Evolutionary conservation across 192 early-diverging fungal genomes (phyloP).

Genomic region (Kickxella alabastrina): DNA sequence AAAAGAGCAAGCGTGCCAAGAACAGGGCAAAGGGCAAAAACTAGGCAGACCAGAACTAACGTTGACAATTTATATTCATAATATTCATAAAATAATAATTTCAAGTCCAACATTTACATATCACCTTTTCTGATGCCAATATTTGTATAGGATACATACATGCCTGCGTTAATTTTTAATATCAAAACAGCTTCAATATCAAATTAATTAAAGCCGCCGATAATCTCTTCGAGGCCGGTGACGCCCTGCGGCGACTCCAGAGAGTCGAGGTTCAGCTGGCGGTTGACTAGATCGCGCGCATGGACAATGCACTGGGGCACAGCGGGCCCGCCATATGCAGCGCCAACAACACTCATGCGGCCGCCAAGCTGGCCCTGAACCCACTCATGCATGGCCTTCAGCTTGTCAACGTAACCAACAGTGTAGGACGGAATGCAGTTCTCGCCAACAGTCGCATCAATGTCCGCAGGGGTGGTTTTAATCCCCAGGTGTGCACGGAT

Average conservation of each 20-base stretch:
- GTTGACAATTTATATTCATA: no score
- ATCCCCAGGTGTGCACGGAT: conserved; percentile 63
- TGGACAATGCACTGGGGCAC: conserved; percentile 80
- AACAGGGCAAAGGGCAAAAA: conserved; percentile 20
- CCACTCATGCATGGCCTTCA: conserved; percentile 61
- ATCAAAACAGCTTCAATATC: no score
- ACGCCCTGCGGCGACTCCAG: conserved; percentile 33
- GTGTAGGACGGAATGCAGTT: conserved; percentile 88
- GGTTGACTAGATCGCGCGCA: conserved; percentile 58
- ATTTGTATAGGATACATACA: no score
- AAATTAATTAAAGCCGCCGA: conserved; percentile 21
- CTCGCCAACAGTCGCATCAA: conserved; percentile 56
- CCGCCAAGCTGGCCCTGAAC: conserved; percentile 52
- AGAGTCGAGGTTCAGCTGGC: conserved; percentile 46
- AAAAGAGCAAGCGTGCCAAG: conserved; percentile 24
- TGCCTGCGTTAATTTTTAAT: no score
- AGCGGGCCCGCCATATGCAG: conserved; percentile 78
- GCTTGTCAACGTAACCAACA: conserved; percentile 71
- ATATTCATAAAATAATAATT: background rate
- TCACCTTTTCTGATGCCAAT: no score
- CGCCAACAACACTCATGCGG: conserved; percentile 68
- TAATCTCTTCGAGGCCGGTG: conserved; percentile 39
- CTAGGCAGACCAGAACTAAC: background rate
- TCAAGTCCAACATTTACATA: no score
- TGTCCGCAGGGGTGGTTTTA: conserved; percentile 40